phyloP scores from a whole-genome alignment of 2,329 filamentous ascomycete genomes.

The Keithomyces neogunnii region DNA sequence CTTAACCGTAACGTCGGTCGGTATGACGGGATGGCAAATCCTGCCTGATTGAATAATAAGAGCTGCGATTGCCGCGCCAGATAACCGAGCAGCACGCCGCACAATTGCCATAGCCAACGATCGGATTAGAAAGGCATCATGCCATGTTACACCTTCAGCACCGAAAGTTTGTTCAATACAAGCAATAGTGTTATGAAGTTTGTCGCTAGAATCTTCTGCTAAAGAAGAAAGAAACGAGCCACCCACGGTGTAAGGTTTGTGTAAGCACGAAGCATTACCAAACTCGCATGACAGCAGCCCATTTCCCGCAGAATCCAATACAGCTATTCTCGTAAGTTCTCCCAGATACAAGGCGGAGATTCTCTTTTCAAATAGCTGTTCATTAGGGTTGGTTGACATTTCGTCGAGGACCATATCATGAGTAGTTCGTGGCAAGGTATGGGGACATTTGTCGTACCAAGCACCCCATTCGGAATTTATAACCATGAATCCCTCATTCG shows the following conservation, averaged over 20 bases:
- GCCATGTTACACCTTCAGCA: slow-evolving; percentile 18
- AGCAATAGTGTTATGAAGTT: no score
- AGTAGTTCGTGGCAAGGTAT: slow-evolving; percentile 59
- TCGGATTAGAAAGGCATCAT: slow-evolving; percentile 53
- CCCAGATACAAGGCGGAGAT: slow-evolving; percentile 78
- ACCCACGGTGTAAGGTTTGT: slow-evolving; percentile 58
- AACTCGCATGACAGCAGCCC: background rate
- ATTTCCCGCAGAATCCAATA: slow-evolving; percentile 34
- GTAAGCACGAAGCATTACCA: slow-evolving; percentile 28
- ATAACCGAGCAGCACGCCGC: slow-evolving; percentile 9
- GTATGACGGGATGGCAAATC: background rate
- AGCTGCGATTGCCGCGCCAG: background rate
- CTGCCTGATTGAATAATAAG: slow-evolving; percentile 12
- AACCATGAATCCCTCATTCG: slow-evolving; percentile 62
- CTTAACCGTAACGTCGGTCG: background rate
- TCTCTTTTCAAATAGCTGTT: slow-evolving; percentile 77
- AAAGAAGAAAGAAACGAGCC: slow-evolving; percentile 53
- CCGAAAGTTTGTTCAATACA: no score
- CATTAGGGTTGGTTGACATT: slow-evolving; percentile 62
- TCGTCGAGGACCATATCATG: slow-evolving; percentile 61
- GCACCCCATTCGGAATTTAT: slow-evolving; percentile 76
- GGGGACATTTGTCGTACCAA: slow-evolving; percentile 62
- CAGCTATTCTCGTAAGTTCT: slow-evolving; percentile 60
- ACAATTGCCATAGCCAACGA: slow-evolving; percentile 35
- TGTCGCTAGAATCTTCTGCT: no score